Evolutionary conservation across 78 protist species (phyloP), one percentile per base, ranked within the genome.

Genomic region (Pelomyxa schiedti): DNA sequence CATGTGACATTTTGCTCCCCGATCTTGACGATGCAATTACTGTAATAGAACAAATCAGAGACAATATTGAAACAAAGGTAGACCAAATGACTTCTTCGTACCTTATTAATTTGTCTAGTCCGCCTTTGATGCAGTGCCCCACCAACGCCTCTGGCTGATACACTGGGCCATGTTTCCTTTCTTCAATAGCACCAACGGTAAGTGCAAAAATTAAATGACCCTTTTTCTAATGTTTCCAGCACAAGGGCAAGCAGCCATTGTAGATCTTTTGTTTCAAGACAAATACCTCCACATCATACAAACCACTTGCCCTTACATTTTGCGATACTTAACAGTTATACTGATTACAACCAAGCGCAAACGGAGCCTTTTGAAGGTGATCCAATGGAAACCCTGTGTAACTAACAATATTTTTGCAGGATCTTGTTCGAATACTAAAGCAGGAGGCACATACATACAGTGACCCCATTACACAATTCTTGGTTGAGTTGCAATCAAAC

Each of bases 81-180:
- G 38, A 37, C 39, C 40, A 42, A 42, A 24, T 3, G n/a, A 53
- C 9, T 28, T 3, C 6, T 4, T 7, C 16, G 3, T 32, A 29
- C 28, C 38, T 69, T 39, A 71, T 69, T 1, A 39, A 4, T 72
- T 29, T 65, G 39, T 16, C 58, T 24, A 29, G 29, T 16, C 65
- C 36, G 38, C 28, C 87, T 42, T 82, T 91, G 72, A 71, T 79
- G 36, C 65, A 74, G 43, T 84, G 78, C 84, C 89, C 47, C 78
- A 86, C 32, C 94, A 90, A 77, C 87, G 96, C 72, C 78, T 94
- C 40, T 93, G 96, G 96, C 78, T 93, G 58, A 40, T 93, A 39
- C 92, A 89, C 77, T 86, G 94, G 90, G 30, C 86, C 7, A 82
- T 93, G 43, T 93, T 90, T 69, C 89, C 90, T 22, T 87, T 75